Base-by-base conservation (phyloP, 1,139 yeast species). In the Pichia sp. region DNA sequence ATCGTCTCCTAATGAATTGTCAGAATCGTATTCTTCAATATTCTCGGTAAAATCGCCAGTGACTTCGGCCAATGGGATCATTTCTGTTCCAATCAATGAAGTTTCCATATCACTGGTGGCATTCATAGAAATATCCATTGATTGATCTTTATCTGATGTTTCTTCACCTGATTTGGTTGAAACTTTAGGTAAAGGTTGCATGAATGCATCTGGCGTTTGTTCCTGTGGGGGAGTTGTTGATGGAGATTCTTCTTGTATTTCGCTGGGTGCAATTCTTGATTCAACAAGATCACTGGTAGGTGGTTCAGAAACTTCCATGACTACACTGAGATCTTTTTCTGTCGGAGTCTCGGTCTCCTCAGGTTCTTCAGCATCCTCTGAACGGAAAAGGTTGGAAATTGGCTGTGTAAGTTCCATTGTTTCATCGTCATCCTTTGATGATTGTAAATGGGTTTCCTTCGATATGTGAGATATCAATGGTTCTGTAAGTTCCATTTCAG, bases 11-110 rank as follows among this genome's bases (percentile, higher is more conserved):
- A 50, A 42, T 2, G 52, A 47, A 17, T 49, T 51, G 15, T 54
- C 59, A 4, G 54, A 58, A 35, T 49, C 54, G 9, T 48, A 54
- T 1, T 55, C 49, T 17, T 58, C 59, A 27, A 46, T 38, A 40
- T 44, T 46, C 14, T 50, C 51, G 2, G 50, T 44, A 15, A 39
- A 41, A 31, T 47, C 53, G 1, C 38, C 45, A 0, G 61, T 53
- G 7, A 59, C 58, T 43, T 60, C 63, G 1, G 65, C 63, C 24
- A 62, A 45, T 3, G 67, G 65, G 9, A 61, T 46, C 39, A 58
- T 55, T 46, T 61, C 65, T 4, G 63, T 56, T 18, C 55, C 59
- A 20, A 59, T 51, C 11, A 48, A 47, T 8, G 57, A 49, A 2
- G 42, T 34, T 21, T 51, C 55, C 22, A 34, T 41, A 7, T 52